These are phyloP conservation scores for Hemerocallis citrina DNA, from an alignment of 106 monocot genomes.

Conservation along the genomic window DNA sequence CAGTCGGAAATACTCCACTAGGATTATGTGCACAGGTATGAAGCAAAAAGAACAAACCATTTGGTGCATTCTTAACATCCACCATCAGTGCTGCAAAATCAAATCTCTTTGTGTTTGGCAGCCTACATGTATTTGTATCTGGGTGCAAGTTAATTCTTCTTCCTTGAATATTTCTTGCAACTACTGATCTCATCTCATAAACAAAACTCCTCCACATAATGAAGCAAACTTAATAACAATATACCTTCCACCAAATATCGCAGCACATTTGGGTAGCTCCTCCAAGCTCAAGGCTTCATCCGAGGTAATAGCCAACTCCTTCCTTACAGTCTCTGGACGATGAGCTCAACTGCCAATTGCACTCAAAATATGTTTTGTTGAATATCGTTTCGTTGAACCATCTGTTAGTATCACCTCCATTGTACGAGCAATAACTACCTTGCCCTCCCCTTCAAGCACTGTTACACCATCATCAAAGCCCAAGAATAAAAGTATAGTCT, in stretches of 20 bases:
- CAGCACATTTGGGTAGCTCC: slow-evolving; percentile 81
- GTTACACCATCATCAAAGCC: too few relatives aligned
- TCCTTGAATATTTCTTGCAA: slow-evolving; percentile 90
- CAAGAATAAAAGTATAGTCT: too few relatives aligned
- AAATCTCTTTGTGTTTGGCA: slow-evolving; percentile 82
- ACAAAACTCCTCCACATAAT: slow-evolving; percentile 75
- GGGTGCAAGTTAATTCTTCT: slow-evolving; percentile 93
- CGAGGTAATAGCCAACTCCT: slow-evolving; percentile 98
- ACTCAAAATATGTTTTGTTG: slow-evolving; percentile 85
- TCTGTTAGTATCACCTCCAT: slow-evolving; percentile 70
- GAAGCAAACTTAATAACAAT: not conserved
- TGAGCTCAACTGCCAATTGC: slow-evolving; percentile 95
- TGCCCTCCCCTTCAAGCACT: slow-evolving; percentile 94
- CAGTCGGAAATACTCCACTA: too few relatives aligned
- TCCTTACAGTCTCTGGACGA: slow-evolving; percentile 60
- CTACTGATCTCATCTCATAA: slow-evolving; percentile 87
- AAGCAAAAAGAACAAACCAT: too few relatives aligned
- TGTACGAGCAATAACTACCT: slow-evolving; percentile 51
- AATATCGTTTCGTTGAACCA: slow-evolving; percentile 65
- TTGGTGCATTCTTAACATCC: too few relatives aligned
- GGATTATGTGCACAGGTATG: too few relatives aligned
- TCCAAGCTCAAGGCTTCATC: slow-evolving; percentile 99
- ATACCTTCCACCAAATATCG: slow-evolving; percentile 98
- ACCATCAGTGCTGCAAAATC: slow-evolving; percentile 86
- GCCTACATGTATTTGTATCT: slow-evolving; percentile 64